These are phyloP conservation scores for Phytophthora sp. DNA, from an alignment of 352 stramenopile genomes.

Conservation along the genomic window DNA sequence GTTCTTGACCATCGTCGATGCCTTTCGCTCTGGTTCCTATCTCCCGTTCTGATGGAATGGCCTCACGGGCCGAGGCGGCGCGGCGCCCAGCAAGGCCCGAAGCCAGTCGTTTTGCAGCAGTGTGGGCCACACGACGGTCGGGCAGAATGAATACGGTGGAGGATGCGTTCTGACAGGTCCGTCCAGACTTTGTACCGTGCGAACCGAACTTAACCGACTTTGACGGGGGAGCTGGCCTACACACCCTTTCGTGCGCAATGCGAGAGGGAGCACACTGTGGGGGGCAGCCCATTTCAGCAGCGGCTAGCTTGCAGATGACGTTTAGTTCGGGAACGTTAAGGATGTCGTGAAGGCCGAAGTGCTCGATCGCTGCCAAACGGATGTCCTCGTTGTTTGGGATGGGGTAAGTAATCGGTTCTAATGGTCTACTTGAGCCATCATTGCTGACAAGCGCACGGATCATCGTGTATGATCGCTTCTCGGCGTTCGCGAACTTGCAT, in stretches of 20 bases:
- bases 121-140: conserved; percentile 30
- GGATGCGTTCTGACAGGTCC: too few species aligned
- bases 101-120: conserved; percentile 51
- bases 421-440: neutral
- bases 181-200: too few species aligned
- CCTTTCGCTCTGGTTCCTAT: conserved; percentile 64
- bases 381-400: conserved; percentile 33
- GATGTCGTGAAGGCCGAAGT: conserved; percentile 25
- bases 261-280: conserved; percentile 38
- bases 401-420: conserved; percentile 23
- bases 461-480: conserved; percentile 32
- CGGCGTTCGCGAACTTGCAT: conserved; percentile 34
- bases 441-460: conserved; percentile 6
- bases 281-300: conserved; percentile 33
- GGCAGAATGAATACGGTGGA: too few species aligned
- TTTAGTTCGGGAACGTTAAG: conserved; percentile 33
- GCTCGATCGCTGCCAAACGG: conserved; percentile 32
- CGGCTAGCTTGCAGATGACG: conserved; percentile 40
- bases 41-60: conserved; percentile 79
- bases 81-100: conserved; percentile 40
- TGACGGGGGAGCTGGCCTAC: too few species aligned
- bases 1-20: conserved; percentile 91
- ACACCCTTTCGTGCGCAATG: too few species aligned
- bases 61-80: conserved; percentile 6
- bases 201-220: too few species aligned